A percentile compares a stretch with the other conserved stretches of the same genome.
Conservation (phyloP, 2,329 filamentous ascomycete species). For the Gremmenia infestans region DNA sequence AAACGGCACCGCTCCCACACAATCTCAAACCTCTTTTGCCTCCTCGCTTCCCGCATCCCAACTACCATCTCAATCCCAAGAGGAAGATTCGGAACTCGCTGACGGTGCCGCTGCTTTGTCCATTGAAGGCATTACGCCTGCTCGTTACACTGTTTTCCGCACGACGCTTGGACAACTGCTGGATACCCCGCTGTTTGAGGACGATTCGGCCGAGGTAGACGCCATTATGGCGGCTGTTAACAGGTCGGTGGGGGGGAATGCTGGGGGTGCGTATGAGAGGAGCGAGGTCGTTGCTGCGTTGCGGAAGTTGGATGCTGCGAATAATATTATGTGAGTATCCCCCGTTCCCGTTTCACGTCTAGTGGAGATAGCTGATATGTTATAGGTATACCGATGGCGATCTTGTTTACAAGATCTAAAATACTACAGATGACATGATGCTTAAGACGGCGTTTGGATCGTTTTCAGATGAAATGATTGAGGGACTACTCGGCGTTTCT, state of each 20-base stretch:
- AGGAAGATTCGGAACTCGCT: slow-evolving; percentile 26
- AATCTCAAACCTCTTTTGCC: slow-evolving; percentile 36
- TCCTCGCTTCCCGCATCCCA: slow-evolving; percentile 35
- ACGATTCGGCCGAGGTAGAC: slow-evolving; percentile 74
- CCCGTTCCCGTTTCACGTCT: not conserved
- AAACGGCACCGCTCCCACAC: slow-evolving; percentile 10
- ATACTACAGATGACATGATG: not conserved
- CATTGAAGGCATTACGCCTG: slow-evolving; percentile 37
- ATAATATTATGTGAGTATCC: slow-evolving; percentile 82
- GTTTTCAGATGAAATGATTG: not conserved
- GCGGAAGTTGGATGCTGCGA: slow-evolving; percentile 72
- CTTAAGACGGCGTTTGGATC: not conserved
- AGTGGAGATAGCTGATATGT: slow-evolving; percentile 3
- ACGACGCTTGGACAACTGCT: slow-evolving; percentile 78
- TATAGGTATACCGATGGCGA: slow-evolving; percentile 55
- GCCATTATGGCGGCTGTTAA: slow-evolving; percentile 79
- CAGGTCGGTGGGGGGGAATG: slow-evolving; percentile 49
- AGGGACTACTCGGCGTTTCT: slow-evolving; percentile 5
- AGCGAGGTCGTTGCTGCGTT: slow-evolving; percentile 74
- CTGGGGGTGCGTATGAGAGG: slow-evolving; percentile 58
- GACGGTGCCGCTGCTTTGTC: slow-evolving; percentile 24
- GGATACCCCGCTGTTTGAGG: slow-evolving; percentile 75
- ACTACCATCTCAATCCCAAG: slow-evolving; percentile 25
- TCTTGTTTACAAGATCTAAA: slow-evolving; percentile 65
- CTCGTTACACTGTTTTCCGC: slow-evolving; percentile 70